Percentiles rank a stretch among this genome's conserved stretches.
Evolutionary conservation across 2,329 filamentous ascomycete genomes (phyloP).

Genomic region (Exophiala xenobiotica): DNA sequence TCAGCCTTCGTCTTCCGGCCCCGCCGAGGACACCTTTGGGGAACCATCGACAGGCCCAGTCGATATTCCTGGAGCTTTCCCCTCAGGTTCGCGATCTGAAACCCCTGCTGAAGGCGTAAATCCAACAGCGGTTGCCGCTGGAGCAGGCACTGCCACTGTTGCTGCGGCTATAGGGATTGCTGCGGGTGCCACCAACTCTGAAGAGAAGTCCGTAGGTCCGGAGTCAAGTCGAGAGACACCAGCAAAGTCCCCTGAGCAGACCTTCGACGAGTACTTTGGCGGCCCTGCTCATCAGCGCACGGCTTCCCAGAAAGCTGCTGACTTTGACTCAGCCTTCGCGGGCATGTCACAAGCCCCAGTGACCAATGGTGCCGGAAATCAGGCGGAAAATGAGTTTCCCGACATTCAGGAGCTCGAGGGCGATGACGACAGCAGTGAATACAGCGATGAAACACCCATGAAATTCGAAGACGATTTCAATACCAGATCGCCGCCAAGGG

Average conservation of each 20-base stretch:
- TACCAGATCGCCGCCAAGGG: conserved; percentile 52
- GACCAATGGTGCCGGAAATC: conserved; percentile 31
- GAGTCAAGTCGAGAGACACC: not conserved
- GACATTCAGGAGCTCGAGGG: conserved; percentile 76
- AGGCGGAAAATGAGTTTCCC: conserved; percentile 71
- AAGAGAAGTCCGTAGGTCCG: too few relatives aligned
- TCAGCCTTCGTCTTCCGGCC: conserved; percentile 3
- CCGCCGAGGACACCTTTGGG: conserved; percentile 22
- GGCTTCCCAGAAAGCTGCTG: conserved; percentile 46
- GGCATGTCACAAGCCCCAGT: conserved; percentile 44
- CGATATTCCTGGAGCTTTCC: conserved; percentile 53
- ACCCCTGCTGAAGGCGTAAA: conserved; percentile 19
- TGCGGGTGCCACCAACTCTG: not conserved
- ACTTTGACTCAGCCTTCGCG: conserved; percentile 50
- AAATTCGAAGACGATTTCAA: conserved; percentile 95
- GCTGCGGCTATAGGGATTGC: conserved; percentile 12
- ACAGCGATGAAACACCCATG: conserved; percentile 60
- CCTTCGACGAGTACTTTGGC: conserved; percentile 48
- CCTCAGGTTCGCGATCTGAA: conserved; percentile 33
- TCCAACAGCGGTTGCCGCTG: conserved; percentile 8
- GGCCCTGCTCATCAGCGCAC: conserved; percentile 45
- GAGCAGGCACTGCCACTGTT: conserved; percentile 16
- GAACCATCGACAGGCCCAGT: conserved; percentile 18
- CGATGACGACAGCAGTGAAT: conserved; percentile 79
- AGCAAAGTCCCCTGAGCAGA: conserved; percentile 32